Conservation (phyloP, 108 stramenopile species). For the Discostella pseudostelligera region DNA sequence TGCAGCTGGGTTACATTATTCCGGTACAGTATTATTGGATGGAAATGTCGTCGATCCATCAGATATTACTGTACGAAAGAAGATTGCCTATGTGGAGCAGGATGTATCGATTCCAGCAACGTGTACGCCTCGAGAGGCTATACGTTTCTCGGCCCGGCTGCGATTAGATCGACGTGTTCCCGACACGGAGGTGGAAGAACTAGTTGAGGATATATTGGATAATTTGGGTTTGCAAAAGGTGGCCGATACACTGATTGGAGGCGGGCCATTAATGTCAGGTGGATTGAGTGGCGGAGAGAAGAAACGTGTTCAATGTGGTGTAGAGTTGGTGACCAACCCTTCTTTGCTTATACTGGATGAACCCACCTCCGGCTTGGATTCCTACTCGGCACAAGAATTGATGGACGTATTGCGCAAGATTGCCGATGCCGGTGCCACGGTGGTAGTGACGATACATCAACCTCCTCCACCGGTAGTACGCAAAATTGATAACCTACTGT, state of each 20-base stretch:
- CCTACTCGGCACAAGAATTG: conserved; percentile 72
- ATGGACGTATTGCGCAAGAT: conserved; percentile 80
- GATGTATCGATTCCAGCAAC: conserved; percentile 81
- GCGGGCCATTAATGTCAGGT: conserved; percentile 53
- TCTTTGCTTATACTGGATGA: conserved; percentile 66
- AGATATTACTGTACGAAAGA: conserved; percentile 58
- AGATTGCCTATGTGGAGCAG: conserved; percentile 87
- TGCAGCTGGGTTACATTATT: too few species aligned
- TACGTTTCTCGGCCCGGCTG: conserved; percentile 79
- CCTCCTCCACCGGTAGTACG: conserved; percentile 84
- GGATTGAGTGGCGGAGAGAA: conserved; percentile 81
- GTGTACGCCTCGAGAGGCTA: conserved; percentile 83
- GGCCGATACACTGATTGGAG: conserved; percentile 73
- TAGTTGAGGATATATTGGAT: conserved; percentile 70
- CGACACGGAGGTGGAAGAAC: conserved; percentile 52
- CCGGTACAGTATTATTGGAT: conserved; percentile 66
- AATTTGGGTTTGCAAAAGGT: conserved; percentile 72
- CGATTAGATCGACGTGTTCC: conserved; percentile 62
- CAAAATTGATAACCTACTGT: conserved; percentile 75
- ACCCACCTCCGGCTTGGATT: conserved; percentile 75
- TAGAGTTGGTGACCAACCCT: conserved; percentile 74
- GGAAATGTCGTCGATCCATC: conserved; percentile 68
- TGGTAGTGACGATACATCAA: conserved; percentile 92
- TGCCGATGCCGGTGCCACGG: conserved; percentile 71
- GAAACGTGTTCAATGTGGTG: conserved; percentile 71